Base-by-base conservation (phyloP, 164 flowering plant genomes). In the Vitis labrusca region DNA sequence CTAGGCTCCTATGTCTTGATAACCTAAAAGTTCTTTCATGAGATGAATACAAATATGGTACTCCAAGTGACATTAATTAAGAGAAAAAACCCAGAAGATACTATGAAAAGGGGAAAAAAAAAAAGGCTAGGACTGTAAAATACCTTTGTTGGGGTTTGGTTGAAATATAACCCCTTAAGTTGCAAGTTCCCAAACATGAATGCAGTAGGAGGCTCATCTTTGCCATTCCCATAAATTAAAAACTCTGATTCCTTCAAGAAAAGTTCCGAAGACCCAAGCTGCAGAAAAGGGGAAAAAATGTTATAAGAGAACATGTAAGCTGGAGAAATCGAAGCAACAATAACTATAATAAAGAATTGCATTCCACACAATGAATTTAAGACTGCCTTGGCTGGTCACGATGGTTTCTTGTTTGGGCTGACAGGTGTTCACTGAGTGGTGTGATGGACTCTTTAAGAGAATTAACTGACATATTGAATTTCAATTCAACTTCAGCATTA, bases 131-230 rank as follows among this genome's bases (percentile, higher is more conserved):
- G 49, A 51, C 3, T 66, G 37, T 51, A 61, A 50, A 71, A 53
- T 82, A 93, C 99, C 98, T 96, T 96, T 1, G 90, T 19, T 58
- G 94, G 91, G 71, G 86, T 84, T 75, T 93, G 97, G 71, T 93
- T 90, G 84, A 96, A 96, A 78, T 92, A 96, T 64, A 96, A 73
- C 6, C 84, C 92, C 76, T 88, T 91, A 83, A 87, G 86, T 65
- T 86, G 97, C 77, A 92, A 83, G 75, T 93, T 93, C 78, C 86
- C 97, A 72, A 96, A 88, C 88, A 80, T 84, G 79, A 96, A 91
- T 63, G 93, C 91, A 14, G 99, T 96, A 29, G 99, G 93, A 68
- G 97, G 84, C 65, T 88, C 87, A 73, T 92, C 97, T 72, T 87
- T 81, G 29, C 99, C 98, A 77, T 93, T 89, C 48, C 93, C 97